Evolutionary conservation across 208 protist species (phyloP).

Genomic region (Leishmania amazonensis): DNA sequence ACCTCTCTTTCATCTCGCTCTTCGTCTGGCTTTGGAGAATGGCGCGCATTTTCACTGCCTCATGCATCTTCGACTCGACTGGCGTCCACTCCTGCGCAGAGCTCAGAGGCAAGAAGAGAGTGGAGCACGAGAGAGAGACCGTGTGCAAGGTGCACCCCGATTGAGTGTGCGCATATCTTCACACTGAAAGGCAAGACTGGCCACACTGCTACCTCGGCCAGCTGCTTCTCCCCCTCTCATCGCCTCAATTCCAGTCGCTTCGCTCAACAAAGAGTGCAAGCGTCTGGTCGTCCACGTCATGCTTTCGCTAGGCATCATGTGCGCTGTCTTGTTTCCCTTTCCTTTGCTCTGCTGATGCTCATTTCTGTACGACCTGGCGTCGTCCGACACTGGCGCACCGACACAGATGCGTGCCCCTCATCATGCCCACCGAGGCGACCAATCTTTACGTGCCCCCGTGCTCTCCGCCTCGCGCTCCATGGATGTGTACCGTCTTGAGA

Average conservation of each 20-base stretch:
- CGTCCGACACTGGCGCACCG: background rate
- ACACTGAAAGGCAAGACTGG: background rate
- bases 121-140: background rate
- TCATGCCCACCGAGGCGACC: background rate
- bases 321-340: background rate
- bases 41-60: background rate
- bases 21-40: background rate
- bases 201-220: background rate
- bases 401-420: background rate
- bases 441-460: background rate
- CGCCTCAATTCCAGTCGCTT: background rate
- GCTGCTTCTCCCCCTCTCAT: background rate
- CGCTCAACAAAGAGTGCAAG: background rate
- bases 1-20: background rate
- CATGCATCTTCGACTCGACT: background rate
- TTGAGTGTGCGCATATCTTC: background rate
- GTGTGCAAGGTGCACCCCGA: background rate
- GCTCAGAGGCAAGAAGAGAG: background rate
- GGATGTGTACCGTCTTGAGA: background rate
- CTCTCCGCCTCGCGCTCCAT: background rate
- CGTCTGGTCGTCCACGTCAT: background rate
- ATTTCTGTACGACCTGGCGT: background rate
- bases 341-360: background rate
- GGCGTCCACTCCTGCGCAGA: background rate
- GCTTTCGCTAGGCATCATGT: background rate